A percentile compares a stretch with the other conserved stretches of the same genome.
Evolutionary conservation across 768 basidiomycete genomes (phyloP).

Genomic region (Suillus sp.): DNA sequence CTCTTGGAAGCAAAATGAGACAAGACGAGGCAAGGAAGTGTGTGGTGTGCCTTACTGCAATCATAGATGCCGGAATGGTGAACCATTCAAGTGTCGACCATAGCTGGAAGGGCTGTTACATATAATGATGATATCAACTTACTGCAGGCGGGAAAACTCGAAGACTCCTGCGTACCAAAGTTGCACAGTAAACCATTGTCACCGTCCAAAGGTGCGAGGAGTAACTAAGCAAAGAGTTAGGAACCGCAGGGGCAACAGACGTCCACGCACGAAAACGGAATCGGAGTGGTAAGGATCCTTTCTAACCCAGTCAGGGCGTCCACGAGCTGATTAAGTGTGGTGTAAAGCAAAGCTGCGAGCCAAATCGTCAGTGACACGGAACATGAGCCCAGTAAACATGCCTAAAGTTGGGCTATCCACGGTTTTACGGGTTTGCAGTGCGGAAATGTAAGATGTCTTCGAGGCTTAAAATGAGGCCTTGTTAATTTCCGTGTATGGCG

Average conservation of each 20-base stretch:
- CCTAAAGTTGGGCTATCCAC: slow-evolving; percentile 62
- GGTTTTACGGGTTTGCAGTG: slow-evolving; percentile 49
- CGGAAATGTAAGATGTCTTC: slow-evolving; percentile 70
- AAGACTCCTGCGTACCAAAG: slow-evolving; percentile 46
- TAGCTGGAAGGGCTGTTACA: slow-evolving; percentile 62
- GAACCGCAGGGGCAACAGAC: background rate
- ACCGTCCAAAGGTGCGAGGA: slow-evolving; percentile 68
- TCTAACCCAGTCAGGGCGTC: slow-evolving; percentile 71
- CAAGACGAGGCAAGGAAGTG: background rate
- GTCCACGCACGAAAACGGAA: slow-evolving; percentile 61
- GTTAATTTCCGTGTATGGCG: background rate
- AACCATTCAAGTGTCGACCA: slow-evolving; percentile 54
- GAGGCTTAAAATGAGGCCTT: background rate
- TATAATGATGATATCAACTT: background rate
- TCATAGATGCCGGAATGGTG: slow-evolving; percentile 62
- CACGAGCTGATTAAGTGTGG: slow-evolving; percentile 53
- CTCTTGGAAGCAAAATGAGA: slow-evolving; percentile 35
- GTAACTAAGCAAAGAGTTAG: slow-evolving; percentile 44
- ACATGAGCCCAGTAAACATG: slow-evolving; percentile 32
- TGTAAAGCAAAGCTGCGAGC: slow-evolving; percentile 46
- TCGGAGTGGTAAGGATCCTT: slow-evolving; percentile 72
- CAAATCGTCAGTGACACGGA: background rate
- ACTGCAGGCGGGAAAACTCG: background rate
- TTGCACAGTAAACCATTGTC: slow-evolving; percentile 58
- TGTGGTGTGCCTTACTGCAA: slow-evolving; percentile 41